A percentile compares a stretch with the other conserved stretches of the same genome.
Conservation (phyloP, 2,329 filamentous ascomycete genomes). For the Reticulascus tulasneorum region DNA sequence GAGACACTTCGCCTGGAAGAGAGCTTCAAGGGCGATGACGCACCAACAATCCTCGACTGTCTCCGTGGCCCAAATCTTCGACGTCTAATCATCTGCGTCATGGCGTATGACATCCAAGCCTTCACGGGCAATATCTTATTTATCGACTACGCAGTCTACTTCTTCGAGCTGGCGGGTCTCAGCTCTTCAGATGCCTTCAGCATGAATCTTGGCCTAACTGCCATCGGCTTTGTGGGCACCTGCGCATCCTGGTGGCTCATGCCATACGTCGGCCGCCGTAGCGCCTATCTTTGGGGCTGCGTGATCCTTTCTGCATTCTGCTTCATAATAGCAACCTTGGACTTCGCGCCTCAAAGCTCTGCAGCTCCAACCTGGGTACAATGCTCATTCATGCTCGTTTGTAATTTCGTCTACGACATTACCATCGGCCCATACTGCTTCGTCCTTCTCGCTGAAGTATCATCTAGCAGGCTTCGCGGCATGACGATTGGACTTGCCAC, state of each 20-base stretch:
- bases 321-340: too few species aligned
- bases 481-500: constrained; percentile 2
- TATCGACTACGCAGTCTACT: background rate
- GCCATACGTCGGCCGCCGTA: too few species aligned
- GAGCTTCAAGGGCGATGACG: constrained; percentile 1
- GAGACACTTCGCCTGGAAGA: background rate
- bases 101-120: background rate
- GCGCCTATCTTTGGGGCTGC: too few species aligned
- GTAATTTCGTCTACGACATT: constrained; percentile 5
- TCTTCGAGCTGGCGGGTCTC: constrained; percentile 8
- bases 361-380: too few species aligned
- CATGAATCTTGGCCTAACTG: constrained; percentile 5
- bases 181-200: constrained; percentile 2
- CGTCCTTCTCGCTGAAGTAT: constrained; percentile 4
- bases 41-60: too few species aligned
- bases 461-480: constrained; percentile 1
- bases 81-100: constrained; percentile 1
- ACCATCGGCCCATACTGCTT: constrained; percentile 2
- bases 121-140: constrained; percentile 5
- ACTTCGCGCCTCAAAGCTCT: too few species aligned
- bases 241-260: too few species aligned
- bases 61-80: too few species aligned
- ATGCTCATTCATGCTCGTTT: too few species aligned
- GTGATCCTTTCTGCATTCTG: too few species aligned
- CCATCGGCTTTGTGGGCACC: too few species aligned